Evolutionary conservation across 768 basidiomycete species (phyloP), one percentile per base, ranked within the genome.

Genomic region (Tulasnella sp.): DNA sequence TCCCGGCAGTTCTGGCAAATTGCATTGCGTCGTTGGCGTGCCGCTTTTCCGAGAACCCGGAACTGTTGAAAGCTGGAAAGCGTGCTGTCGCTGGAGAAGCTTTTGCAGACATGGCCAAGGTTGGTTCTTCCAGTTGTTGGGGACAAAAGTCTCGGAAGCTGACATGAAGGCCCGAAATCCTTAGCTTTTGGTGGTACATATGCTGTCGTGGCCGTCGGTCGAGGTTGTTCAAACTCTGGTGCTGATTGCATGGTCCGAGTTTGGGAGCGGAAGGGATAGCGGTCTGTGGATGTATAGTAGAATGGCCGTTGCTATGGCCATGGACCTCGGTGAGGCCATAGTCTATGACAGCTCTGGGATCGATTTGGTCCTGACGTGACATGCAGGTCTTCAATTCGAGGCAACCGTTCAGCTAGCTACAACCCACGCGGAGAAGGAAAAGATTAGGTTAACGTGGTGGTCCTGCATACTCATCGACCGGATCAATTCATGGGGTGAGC

Each of bases 211-310:
- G 47, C 87, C 89, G 11, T 82, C 85, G 67, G 79, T 91, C 75
- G 90, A 92, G 72, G 88, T 87, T 26, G 79, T 92, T 64, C 90
- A 93, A 75, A 86, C 86, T 17, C 79, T 89, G 73, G 90, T 93
- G 78, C 82, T 92, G 41, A 80, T 92, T 62, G 84, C 90, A 71
- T 93, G 90, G 90, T 84, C 84, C 26, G 91, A 93, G 78, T 89
- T 87, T 77, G 88, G 88, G 80, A 84, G 84, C 76, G 86, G 86
- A 75, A 84, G 88, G 72, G 81, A 83, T 68, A 80, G 84, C 75
- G 84, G 89, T 89, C 81, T 82, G 69, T 80, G 81, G 70, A 79
- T 82, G 69, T 84, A 83, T 74, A 78, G 78, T 63, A 81, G 82
- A 79, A 86, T 88, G 83, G 87, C 88, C 63, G 85, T 85, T 81